Percentiles rank a stretch among this genome's conserved stretches.
Conservation (phyloP, 192 early-diverging fungal species). For the Umbelopsis isabellina region DNA sequence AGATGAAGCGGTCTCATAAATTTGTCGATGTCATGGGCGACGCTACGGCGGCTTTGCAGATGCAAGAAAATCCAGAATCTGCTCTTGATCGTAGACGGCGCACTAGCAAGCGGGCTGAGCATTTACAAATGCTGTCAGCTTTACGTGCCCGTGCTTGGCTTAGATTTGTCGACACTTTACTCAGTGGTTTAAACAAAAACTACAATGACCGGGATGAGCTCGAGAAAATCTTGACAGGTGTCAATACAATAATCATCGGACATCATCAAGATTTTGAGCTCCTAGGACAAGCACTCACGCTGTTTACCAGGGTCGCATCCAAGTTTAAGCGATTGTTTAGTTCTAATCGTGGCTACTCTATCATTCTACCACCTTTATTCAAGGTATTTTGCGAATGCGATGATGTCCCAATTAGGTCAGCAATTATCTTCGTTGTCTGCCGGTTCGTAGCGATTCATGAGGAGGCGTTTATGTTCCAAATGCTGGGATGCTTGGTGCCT, state of each 20-base stretch:
- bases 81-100: background rate
- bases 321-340: constrained; percentile 55
- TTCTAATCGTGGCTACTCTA: constrained; percentile 53
- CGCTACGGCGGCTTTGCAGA: background rate
- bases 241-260: constrained; percentile 52
- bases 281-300: constrained; percentile 50
- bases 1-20: background rate
- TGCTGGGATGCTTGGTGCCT: constrained; percentile 53
- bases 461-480: constrained; percentile 62
- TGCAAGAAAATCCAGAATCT: background rate
- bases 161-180: constrained; percentile 51
- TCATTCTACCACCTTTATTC: constrained; percentile 57
- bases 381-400: constrained; percentile 57
- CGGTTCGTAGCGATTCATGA: constrained; percentile 58
- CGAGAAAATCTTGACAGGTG: constrained; percentile 49
- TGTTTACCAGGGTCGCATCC: constrained; percentile 51
- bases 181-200: constrained; percentile 54
- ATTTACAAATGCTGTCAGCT: constrained; percentile 40
- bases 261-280: constrained; percentile 55
- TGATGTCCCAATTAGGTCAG: constrained; percentile 38
- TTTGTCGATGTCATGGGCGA: background rate
- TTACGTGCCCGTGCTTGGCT: constrained; percentile 58
- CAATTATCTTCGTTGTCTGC: constrained; percentile 52
- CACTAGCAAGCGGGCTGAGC: constrained; percentile 22
- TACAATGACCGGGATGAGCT: constrained; percentile 54